A percentile compares a stretch with the other conserved stretches of the same genome.
Conservation (phyloP, 768 basidiomycete genomes). For the Mycena crocata region DNA sequence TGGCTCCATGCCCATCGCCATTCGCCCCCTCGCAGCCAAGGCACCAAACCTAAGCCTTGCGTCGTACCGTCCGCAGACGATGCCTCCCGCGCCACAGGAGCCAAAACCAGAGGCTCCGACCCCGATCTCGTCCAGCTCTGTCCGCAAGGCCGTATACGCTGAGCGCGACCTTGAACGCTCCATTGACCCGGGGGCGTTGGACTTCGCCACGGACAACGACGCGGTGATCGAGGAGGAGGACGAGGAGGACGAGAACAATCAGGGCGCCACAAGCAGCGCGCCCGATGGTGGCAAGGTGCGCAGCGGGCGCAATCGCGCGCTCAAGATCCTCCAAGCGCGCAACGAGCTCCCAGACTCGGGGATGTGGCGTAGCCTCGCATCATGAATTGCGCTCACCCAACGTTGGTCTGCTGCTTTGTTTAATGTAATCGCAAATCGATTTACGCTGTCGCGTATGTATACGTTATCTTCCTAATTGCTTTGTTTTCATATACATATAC, state of each 20-base stretch:
- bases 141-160: conserved; percentile 73
- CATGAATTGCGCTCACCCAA: conserved; percentile 24
- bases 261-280: conserved; percentile 38
- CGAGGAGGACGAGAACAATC: conserved; percentile 59
- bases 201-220: conserved; percentile 54
- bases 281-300: conserved; percentile 46
- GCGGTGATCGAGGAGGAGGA: conserved; percentile 44
- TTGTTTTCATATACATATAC: conserved; percentile 28
- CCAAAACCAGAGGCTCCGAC: conserved; percentile 44
- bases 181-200: conserved; percentile 77
- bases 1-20: conserved; percentile 73
- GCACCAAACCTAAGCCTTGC: conserved; percentile 59
- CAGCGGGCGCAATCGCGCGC: conserved; percentile 68
- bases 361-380: conserved; percentile 86
- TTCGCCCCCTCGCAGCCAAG: conserved; percentile 54
- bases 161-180: conserved; percentile 73
- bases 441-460: conserved; percentile 33
- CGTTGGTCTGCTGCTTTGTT: not conserved
- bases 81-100: conserved; percentile 50
- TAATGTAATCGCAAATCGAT: conserved; percentile 19
- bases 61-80: conserved; percentile 67
- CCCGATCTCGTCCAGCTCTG: conserved; percentile 56
- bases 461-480: conserved; percentile 38
- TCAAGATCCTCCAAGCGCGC: conserved; percentile 77
- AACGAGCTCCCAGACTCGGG: conserved; percentile 75